These are phyloP conservation scores for Trypanosoma platydactyli DNA, from an alignment of 208 protist species.

Conservation along the genomic window DNA sequence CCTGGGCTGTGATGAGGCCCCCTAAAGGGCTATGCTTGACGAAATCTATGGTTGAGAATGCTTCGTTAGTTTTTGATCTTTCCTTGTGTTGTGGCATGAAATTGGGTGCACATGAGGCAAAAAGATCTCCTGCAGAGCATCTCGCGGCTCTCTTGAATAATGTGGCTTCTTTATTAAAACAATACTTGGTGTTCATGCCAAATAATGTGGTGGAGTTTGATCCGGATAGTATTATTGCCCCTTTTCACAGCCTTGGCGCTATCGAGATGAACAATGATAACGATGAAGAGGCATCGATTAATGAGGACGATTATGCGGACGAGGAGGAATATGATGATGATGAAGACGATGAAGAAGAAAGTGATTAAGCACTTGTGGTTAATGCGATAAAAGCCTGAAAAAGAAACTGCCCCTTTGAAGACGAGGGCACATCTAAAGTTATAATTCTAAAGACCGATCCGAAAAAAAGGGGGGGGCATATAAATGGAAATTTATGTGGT, in stretches of 20 bases:
- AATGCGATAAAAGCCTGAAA: background rate
- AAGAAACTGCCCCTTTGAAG: too few species aligned
- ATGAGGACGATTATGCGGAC: conserved; percentile 26
- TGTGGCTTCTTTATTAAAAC: conserved; percentile 52
- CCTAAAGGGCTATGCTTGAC: conserved; percentile 47
- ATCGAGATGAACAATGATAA: conserved; percentile 25
- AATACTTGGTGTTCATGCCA: conserved; percentile 68
- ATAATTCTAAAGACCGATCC: conserved; percentile 17
- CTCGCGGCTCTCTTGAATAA: conserved; percentile 50
- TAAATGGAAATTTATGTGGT: background rate
- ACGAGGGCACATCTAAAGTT: background rate
- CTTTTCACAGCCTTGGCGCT: conserved; percentile 59
- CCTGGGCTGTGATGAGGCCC: conserved; percentile 85
- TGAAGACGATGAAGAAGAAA: conserved; percentile 35
- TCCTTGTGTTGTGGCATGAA: conserved; percentile 48
- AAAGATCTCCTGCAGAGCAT: conserved; percentile 43
- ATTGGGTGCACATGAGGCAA: conserved; percentile 18
- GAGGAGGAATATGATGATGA: conserved; percentile 39
- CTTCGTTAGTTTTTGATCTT: conserved; percentile 62
- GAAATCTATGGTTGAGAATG: conserved; percentile 44
- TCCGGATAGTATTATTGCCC: conserved; percentile 68
- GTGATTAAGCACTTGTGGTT: conserved; percentile 3
- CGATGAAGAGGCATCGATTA: conserved; percentile 28
- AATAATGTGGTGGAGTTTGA: conserved; percentile 82
- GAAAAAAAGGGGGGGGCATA: conserved; percentile 14